Evolutionary conservation across 2,329 filamentous ascomycete genomes (phyloP).

Genomic region (Fusarium sp.): DNA sequence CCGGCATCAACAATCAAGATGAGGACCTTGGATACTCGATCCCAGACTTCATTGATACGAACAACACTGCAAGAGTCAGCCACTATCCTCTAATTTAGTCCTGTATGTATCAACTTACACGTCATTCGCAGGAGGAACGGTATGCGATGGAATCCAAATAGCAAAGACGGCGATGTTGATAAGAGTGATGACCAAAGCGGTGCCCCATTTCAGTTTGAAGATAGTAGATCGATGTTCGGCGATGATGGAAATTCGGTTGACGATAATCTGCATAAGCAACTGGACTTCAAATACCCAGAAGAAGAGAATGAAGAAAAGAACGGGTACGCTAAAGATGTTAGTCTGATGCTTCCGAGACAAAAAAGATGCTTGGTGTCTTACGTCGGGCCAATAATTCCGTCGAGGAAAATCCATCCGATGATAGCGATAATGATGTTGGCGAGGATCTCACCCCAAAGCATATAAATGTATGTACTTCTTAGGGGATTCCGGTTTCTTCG

Average conservation of each 20-base stretch:
- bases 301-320: slow-evolving; percentile 56
- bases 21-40: slow-evolving; percentile 66
- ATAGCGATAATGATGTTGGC: slow-evolving; percentile 58
- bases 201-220: slow-evolving; percentile 62
- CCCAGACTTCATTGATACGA: slow-evolving; percentile 65
- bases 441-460: slow-evolving; percentile 63
- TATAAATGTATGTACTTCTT: slow-evolving; percentile 58
- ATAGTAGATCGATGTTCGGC: slow-evolving; percentile 58
- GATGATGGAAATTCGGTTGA: slow-evolving; percentile 67
- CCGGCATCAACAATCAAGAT: slow-evolving; percentile 65
- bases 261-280: slow-evolving; percentile 68
- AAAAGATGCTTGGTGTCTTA: slow-evolving; percentile 16
- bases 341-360: background rate
- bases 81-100: rapidly evolving
- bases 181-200: slow-evolving; percentile 59
- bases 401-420: slow-evolving; percentile 58
- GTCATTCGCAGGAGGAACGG: slow-evolving; percentile 56
- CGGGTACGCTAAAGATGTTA: slow-evolving; percentile 46
- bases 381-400: slow-evolving; percentile 53
- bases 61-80: slow-evolving; percentile 50
- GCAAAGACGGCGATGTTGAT: slow-evolving; percentile 69
- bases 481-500: slow-evolving; percentile 54
- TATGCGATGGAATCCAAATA: slow-evolving; percentile 67
- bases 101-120: slow-evolving; percentile 41
- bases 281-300: slow-evolving; percentile 65